phyloP scores from a whole-genome alignment of 352 stramenopile genomes.

The Globisporangium solare region DNA sequence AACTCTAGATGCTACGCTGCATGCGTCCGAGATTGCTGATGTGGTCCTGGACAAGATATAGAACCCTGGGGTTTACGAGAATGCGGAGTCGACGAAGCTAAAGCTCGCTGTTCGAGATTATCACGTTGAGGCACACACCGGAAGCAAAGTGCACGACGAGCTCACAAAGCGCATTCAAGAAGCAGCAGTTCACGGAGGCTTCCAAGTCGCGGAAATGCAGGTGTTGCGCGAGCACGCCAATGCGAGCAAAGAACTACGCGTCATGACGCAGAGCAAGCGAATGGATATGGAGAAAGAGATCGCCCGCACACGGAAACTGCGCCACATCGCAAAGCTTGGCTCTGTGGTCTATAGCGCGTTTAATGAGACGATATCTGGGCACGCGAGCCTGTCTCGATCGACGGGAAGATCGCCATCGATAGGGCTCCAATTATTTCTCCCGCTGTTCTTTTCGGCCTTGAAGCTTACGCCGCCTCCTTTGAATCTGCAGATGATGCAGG shows the following conservation, averaged over 20 bases:
- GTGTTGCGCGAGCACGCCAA: constrained; percentile 22
- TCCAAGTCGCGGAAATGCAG: constrained; percentile 37
- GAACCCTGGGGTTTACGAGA: constrained; percentile 13
- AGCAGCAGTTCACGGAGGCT: constrained; percentile 34
- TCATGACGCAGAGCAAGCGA: constrained; percentile 8
- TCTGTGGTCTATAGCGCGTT: constrained; percentile 41
- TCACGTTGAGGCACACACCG: constrained; percentile 12
- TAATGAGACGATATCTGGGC: constrained; percentile 13
- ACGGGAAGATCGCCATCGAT: constrained; percentile 16
- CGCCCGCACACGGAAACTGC: constrained; percentile 13
- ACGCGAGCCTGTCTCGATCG: neutral
- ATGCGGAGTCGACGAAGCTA: constrained; percentile 13
- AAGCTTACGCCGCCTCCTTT: neutral
- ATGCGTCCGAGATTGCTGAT: constrained; percentile 26
- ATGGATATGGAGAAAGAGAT: constrained; percentile 15
- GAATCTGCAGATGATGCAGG: too few species aligned
- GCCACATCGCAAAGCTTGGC: constrained; percentile 23
- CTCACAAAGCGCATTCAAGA: constrained; percentile 40
- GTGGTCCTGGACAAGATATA: constrained; percentile 49
- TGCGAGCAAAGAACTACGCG: constrained; percentile 23
- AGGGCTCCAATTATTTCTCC: constrained; percentile 26
- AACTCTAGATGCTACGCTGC: constrained; percentile 24
- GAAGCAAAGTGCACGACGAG: constrained; percentile 16
- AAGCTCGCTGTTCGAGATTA: constrained; percentile 32
- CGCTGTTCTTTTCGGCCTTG: constrained; percentile 25